Base-by-base conservation (phyloP, 2,329 filamentous ascomycete species). In the Berkeleyomyces basicola region DNA sequence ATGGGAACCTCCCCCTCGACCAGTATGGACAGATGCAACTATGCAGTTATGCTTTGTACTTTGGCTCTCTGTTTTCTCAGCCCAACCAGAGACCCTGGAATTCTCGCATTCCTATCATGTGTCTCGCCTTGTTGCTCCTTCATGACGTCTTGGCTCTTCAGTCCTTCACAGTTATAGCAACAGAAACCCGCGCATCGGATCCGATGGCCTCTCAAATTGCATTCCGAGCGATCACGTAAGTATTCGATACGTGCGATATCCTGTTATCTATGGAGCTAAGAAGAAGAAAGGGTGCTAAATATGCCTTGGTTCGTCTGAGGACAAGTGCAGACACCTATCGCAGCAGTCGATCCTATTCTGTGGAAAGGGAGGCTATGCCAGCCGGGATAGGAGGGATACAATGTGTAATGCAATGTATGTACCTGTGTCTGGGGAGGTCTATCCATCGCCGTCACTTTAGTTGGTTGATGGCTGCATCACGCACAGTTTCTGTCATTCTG, bases 111-210 rank as follows among this genome's bases (percentile, higher is more conserved):
- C 16, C 49, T 14, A 53, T 53, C 49, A 53, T 53, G 49, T 53
- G 49, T 53, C 49, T 53, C 49, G 49, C 49, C 49, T 53, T 53
- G 49, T 53, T 53, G 49, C 9, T 53, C 49, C 49, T 53, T 53
- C 16, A 37, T 53, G 49, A 53, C 49, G 23, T 53, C 49, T 53
- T 53, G 49, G 49, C 23, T 53, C 33, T 23, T 7, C 11, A 53
- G 49, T 53, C 49, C 33, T 37, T 37, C 49, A 53, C 16, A 53
- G 36, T 53, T 53, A 53, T 53, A 53, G 31, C 33, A 53, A 33
- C 9, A 53, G 31, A 53, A 53, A 33, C 9, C 31, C 49, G 49
- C 11, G 36, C 31, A 10, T 53, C 49, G 49, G 33, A 53, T 53
- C 33, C 49, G 33, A 36, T 53, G 23, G 49, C 16, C n/a, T n/a